These are phyloP conservation scores for Tuber calosporum DNA, from an alignment of 495 filamentous ascomycete species.

Conservation along the genomic window DNA sequence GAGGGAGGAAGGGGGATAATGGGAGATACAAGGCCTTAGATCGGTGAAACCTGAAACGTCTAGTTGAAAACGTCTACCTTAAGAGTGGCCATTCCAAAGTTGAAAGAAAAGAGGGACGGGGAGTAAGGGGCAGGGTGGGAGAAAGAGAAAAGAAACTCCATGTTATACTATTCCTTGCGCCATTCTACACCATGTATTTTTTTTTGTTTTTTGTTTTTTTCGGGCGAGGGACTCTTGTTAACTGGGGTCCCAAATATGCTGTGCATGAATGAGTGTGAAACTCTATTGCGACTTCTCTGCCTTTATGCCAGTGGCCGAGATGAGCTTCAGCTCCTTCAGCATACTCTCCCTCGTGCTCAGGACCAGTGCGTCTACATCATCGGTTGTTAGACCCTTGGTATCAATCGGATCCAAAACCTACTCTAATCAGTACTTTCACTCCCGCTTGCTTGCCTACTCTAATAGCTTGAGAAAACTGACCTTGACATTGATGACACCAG, in stretches of 20 bases:
- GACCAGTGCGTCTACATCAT: constrained; percentile 77
- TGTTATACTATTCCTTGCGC: constrained; percentile 5
- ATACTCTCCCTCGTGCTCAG: constrained; percentile 65
- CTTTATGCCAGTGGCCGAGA: constrained; percentile 41
- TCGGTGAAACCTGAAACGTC: background rate
- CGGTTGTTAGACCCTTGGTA: constrained; percentile 66
- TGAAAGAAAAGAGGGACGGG: background rate
- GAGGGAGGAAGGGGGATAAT: background rate
- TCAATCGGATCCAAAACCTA: constrained; percentile 69
- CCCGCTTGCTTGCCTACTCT: background rate
- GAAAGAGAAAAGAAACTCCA: background rate
- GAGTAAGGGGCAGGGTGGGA: background rate
- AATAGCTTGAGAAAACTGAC: constrained; percentile 48
- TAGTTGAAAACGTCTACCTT: background rate
- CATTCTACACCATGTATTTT: constrained; percentile 4
- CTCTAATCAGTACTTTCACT: constrained; percentile 44
- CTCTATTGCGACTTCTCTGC: constrained; percentile 18
- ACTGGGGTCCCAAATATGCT: background rate
- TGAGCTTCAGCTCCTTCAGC: constrained; percentile 61
- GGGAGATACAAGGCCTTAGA: background rate
- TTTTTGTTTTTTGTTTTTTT: background rate
- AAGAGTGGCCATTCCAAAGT: background rate
- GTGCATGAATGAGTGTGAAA: background rate
- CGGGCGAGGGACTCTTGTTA: background rate
- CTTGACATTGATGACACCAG: constrained; percentile 71